Evolutionary conservation across 345 rosid genomes (phyloP).

Genomic region (Excoecaria agallocha): DNA sequence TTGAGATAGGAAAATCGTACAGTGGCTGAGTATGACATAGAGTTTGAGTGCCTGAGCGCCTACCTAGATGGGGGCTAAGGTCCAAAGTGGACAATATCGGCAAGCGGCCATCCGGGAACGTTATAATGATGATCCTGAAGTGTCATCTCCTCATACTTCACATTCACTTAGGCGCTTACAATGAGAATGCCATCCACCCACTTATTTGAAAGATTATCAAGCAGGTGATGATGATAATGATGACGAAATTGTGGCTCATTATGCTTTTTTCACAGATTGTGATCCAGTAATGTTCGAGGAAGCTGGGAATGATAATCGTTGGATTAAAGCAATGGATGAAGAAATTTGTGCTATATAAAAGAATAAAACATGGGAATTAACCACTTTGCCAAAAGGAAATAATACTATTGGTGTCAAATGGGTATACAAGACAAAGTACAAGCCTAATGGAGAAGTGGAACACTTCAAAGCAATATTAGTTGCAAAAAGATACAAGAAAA

Average conservation of each 20-base stretch:
- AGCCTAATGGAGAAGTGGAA: neutral
- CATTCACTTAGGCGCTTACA: neutral
- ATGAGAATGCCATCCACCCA: neutral
- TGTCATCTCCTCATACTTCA: neutral
- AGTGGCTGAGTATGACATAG: too few relatives aligned
- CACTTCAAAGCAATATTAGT: neutral
- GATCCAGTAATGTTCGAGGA: too few relatives aligned
- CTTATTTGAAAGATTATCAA: neutral
- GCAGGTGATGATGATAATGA: neutral
- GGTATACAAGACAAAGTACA: neutral
- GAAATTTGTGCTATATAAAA: neutral
- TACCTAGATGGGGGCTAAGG: too few relatives aligned
- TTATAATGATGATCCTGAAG: too few relatives aligned
- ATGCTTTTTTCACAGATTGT: too few relatives aligned
- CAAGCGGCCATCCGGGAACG: too few relatives aligned
- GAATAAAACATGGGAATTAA: neutral
- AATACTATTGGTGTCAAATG: neutral
- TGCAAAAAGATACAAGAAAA: neutral
- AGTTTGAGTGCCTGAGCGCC: too few relatives aligned
- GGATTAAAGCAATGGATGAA: too few relatives aligned
- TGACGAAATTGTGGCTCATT: neutral
- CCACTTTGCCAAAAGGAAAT: neutral
- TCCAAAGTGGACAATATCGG: too few relatives aligned
- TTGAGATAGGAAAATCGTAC: too few relatives aligned
- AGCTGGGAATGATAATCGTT: too few relatives aligned